phyloP scores from a whole-genome alignment of 2,329 filamentous ascomycete genomes.

The Aureobasidium mangrovei region DNA sequence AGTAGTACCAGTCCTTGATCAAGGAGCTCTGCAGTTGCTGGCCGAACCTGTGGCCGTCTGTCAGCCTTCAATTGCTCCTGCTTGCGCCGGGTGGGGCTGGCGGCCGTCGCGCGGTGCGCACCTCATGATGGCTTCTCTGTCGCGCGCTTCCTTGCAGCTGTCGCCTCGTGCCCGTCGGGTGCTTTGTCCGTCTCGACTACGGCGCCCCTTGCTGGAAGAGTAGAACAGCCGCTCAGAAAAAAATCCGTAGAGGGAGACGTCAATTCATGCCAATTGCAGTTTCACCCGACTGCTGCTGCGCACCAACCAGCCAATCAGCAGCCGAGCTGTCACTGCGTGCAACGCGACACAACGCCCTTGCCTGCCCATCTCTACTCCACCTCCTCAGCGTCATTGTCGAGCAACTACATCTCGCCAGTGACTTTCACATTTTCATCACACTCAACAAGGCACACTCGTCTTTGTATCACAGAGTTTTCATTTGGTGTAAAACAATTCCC shows the following conservation, averaged over 20 bases:
- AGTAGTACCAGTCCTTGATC: constrained; percentile 95
- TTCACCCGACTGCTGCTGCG: neutral
- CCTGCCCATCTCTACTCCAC: no score
- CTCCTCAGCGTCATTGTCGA: no score
- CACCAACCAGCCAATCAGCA: constrained; percentile 6
- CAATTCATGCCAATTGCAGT: neutral
- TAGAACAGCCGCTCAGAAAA: neutral
- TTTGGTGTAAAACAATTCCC: neutral
- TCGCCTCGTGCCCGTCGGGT: neutral
- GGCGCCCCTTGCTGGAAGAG: neutral
- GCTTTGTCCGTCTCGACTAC: neutral
- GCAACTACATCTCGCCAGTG: no score
- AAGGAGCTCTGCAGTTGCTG: constrained; percentile 92
- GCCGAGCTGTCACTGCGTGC: neutral
- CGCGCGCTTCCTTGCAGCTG: constrained; percentile 10
- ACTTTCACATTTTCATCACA: neutral
- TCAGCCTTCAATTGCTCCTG: neutral
- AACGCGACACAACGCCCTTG: neutral
- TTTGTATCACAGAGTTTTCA: neutral
- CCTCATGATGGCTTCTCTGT: constrained; percentile 3
- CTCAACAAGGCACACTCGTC: neutral
- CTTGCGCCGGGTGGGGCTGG: neutral
- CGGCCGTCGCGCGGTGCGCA: constrained; percentile 5
- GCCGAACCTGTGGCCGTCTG: constrained; percentile 57
- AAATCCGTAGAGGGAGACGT: constrained; percentile 1